A percentile compares a stretch with the other conserved stretches of the same genome.
Conservation (phyloP, 768 basidiomycete species). For the Candolleomyces eurysporus region DNA sequence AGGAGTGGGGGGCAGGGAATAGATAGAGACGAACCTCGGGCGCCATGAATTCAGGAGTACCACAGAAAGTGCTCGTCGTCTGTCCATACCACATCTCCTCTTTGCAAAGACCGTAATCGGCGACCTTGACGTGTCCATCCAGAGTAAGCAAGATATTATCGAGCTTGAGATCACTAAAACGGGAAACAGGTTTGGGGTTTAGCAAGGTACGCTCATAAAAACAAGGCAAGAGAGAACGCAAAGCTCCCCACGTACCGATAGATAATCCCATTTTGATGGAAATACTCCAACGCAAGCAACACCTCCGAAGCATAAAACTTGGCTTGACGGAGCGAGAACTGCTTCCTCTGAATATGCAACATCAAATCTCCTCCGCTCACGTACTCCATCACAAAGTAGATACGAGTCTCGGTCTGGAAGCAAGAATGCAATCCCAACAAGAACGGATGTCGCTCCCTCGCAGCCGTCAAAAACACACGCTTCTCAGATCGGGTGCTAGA, state of each 20-base stretch:
- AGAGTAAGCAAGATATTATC: conserved; percentile 97
- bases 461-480: conserved; percentile 96
- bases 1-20: conserved; percentile 13
- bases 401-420: conserved; percentile 98
- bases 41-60: conserved; percentile 99
- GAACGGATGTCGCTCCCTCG: conserved; percentile 96
- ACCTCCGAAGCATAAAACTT: conserved; percentile 99
- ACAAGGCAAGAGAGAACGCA: no score
- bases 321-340: conserved; percentile 97
- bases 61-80: conserved; percentile 98
- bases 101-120: conserved; percentile 98
- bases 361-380: conserved; percentile 98
- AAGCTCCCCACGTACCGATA: conserved; percentile 66
- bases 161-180: conserved; percentile 84
- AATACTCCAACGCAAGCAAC: conserved; percentile 92
- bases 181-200: conserved; percentile 4
- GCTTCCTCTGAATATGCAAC: conserved; percentile 98
- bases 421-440: conserved; percentile 95
- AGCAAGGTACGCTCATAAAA: no score
- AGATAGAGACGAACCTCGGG: conserved; percentile 66
- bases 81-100: conserved; percentile 98
- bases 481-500: conserved; percentile 96
- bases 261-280: conserved; percentile 98
- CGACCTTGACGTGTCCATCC: conserved; percentile 98
- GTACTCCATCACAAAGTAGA: conserved; percentile 99